Evolutionary conservation across 371 early-diverging fungal species (phyloP).

Genomic region (Mucor piriformis): DNA sequence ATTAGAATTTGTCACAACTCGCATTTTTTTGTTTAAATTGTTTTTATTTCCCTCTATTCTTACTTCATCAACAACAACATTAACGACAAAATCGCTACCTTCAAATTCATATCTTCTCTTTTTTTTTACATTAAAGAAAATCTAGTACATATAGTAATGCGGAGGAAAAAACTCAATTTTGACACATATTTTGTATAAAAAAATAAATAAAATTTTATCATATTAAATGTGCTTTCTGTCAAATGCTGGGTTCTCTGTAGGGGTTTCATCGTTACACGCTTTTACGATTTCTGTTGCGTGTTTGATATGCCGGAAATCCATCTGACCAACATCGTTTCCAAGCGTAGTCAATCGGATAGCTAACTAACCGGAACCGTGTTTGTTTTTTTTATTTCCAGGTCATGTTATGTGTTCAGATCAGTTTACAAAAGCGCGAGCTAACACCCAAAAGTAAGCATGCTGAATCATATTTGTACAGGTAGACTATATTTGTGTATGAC

Average conservation of each 20-base stretch:
- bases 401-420: too few relatives aligned
- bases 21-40: neutral
- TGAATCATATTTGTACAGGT: too few relatives aligned
- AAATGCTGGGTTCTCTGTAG: neutral
- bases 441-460: too few relatives aligned
- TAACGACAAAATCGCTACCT: neutral
- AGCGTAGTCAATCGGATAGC: too few relatives aligned
- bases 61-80: neutral
- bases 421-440: too few relatives aligned
- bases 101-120: neutral
- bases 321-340: too few relatives aligned
- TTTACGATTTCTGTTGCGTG: too few relatives aligned
- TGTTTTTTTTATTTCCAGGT: too few relatives aligned
- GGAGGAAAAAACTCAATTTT: neutral
- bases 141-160: neutral
- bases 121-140: neutral
- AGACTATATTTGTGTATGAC: too few relatives aligned
- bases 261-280: too few relatives aligned
- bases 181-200: slow-evolving; percentile 1
- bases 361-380: too few relatives aligned
- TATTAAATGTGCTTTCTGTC: neutral
- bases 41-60: neutral
- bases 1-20: neutral
- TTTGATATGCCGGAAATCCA: too few relatives aligned
- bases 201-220: neutral